These are phyloP conservation scores for Poterioochromonas sp. DNA, from an alignment of 352 stramenopile species.

Conservation along the genomic window DNA sequence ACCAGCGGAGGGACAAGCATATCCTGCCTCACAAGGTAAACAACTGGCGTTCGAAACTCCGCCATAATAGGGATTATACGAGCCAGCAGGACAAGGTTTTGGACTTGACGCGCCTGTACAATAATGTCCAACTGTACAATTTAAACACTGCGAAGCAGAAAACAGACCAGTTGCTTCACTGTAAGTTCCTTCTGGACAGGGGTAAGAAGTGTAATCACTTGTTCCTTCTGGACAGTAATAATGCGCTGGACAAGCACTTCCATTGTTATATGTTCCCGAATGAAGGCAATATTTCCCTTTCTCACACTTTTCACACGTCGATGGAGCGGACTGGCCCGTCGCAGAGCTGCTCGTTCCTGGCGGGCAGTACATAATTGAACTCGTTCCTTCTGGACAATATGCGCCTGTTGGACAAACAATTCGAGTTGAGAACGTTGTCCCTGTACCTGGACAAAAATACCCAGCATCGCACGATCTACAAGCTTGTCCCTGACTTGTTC, in stretches of 20 bases:
- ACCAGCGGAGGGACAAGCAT: constrained; percentile 53
- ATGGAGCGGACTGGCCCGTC: constrained; percentile 49
- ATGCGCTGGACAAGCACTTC: constrained; percentile 41
- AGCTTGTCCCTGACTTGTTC: constrained; percentile 55
- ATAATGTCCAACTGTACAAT: constrained; percentile 58
- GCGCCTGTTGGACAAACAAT: constrained; percentile 43
- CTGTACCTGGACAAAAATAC: constrained; percentile 53
- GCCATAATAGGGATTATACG: neutral
- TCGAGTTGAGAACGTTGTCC: constrained; percentile 38
- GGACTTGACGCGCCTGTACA: constrained; percentile 23
- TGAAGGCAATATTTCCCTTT: constrained; percentile 45
- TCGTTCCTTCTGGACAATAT: constrained; percentile 45
- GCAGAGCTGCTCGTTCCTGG: constrained; percentile 65
- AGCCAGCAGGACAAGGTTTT: constrained; percentile 50
- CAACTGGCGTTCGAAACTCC: constrained; percentile 41
- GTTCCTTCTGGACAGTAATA: constrained; percentile 61
- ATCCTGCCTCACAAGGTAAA: constrained; percentile 46
- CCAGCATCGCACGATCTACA: constrained; percentile 51
- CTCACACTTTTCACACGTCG: constrained; percentile 49
- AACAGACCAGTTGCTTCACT: constrained; percentile 56
- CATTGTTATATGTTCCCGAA: constrained; percentile 33
- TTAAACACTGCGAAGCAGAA: constrained; percentile 58
- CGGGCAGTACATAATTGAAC: constrained; percentile 56
- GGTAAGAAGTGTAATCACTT: constrained; percentile 55
- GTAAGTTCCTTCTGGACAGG: constrained; percentile 72